These are phyloP conservation scores for Malus hybrid DNA, from an alignment of 331 rosid species.

Conservation along the genomic window DNA sequence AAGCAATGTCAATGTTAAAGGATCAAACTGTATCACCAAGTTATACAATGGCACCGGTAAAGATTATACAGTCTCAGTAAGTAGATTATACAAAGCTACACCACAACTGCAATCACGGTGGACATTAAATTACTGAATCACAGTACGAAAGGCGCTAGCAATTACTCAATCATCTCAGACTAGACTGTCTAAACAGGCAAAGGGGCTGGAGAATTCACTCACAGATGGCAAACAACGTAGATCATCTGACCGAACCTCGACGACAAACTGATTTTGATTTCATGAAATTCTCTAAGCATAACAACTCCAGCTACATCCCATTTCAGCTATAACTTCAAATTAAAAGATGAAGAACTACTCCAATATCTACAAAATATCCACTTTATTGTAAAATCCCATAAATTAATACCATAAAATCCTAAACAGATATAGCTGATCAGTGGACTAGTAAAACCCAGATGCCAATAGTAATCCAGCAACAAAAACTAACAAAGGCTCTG, in stretches of 20 bases:
- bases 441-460: slow-evolving; percentile 5
- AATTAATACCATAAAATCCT: neutral
- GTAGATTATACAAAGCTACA: slow-evolving; percentile 1
- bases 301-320: neutral
- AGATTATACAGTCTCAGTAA: neutral
- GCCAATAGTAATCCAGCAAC: neutral
- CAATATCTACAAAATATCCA: neutral
- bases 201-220: neutral
- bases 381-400: neutral
- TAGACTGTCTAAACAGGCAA: neutral
- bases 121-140: neutral
- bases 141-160: neutral
- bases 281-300: neutral
- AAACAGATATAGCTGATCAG: neutral
- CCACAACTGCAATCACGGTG: neutral
- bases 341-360: slow-evolving; percentile 3
- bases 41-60: too few relatives aligned
- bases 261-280: neutral
- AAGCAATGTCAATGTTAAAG: neutral
- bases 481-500: neutral
- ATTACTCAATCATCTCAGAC: slow-evolving; percentile 4
- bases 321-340: neutral
- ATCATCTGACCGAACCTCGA: slow-evolving; percentile 11
- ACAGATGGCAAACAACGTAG: slow-evolving; percentile 6
- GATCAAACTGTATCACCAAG: neutral